Conservation (phyloP, 2,329 filamentous ascomycete species). For the Colletotrichum shisoi region DNA sequence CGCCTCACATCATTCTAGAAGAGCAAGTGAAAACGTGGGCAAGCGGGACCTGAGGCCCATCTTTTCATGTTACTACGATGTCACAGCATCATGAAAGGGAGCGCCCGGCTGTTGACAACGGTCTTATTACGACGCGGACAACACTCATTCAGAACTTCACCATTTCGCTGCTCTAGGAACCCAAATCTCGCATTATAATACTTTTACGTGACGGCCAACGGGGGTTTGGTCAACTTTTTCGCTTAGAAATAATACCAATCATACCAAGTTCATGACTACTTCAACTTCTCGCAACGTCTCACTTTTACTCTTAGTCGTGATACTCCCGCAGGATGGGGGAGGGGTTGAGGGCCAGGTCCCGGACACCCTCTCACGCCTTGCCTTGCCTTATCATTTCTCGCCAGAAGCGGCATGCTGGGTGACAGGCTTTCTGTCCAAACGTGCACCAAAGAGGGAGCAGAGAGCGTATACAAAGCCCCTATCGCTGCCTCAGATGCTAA, state of each 20-base stretch:
- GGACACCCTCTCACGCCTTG: too few relatives aligned
- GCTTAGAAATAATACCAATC: not conserved
- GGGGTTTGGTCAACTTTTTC: too few relatives aligned
- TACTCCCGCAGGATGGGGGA: too few relatives aligned
- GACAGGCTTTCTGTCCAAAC: not conserved
- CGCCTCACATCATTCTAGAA: conserved; percentile 5
- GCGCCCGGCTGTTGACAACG: too few relatives aligned
- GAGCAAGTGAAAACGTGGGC: conserved; percentile 20
- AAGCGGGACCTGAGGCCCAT: conserved; percentile 34
- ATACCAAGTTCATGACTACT: not conserved
- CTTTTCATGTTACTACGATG: conserved; percentile 39
- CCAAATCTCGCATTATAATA: not conserved
- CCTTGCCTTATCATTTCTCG: not conserved
- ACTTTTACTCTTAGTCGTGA: too few relatives aligned
- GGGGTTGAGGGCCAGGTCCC: too few relatives aligned
- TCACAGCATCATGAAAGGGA: conserved; percentile 7
- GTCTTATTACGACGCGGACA: not conserved
- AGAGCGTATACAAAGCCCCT: not conserved
- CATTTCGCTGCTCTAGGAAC: not conserved
- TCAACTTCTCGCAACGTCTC: too few relatives aligned
- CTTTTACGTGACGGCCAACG: not conserved
- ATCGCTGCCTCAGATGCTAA: not conserved
- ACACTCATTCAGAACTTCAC: not conserved
- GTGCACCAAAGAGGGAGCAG: not conserved
- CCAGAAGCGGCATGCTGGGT: not conserved